Evolutionary conservation across 176 grass and related monocot genomes (phyloP).

Genomic region (Saccharum officinarum): DNA sequence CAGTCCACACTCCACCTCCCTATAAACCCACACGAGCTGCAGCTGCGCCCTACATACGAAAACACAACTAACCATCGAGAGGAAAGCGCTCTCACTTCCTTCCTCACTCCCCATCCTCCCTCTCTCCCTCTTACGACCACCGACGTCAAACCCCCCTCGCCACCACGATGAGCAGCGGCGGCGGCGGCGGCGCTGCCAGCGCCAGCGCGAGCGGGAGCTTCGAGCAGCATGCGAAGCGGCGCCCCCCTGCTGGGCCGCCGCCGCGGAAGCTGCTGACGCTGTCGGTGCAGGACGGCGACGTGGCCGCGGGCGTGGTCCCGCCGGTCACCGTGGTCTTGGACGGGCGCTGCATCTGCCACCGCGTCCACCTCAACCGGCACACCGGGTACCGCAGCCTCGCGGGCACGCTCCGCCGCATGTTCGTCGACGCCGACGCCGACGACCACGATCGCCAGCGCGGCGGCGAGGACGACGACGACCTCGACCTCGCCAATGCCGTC

Average conservation of each 20-base stretch:
- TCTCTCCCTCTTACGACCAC: background rate
- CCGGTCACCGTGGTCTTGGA: slow-evolving; percentile 85
- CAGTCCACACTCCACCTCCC: background rate
- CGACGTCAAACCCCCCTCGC: background rate
- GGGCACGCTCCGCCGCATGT: slow-evolving; percentile 58
- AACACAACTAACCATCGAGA: background rate
- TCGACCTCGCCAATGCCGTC: slow-evolving; percentile 77
- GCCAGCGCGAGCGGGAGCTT: background rate
- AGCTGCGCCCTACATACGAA: background rate
- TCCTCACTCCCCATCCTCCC: background rate
- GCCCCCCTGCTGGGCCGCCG: slow-evolving; percentile 12
- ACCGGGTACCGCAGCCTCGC: slow-evolving; percentile 73
- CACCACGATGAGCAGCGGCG: slow-evolving; percentile 25
- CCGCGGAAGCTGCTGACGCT: slow-evolving; percentile 54
- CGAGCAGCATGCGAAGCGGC: slow-evolving; percentile 32
- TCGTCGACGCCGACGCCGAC: slow-evolving; percentile 50
- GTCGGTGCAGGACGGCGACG: slow-evolving; percentile 42
- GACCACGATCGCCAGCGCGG: background rate
- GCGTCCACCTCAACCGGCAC: slow-evolving; percentile 65
- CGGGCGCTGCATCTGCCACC: slow-evolving; percentile 84
- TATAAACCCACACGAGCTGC: background rate
- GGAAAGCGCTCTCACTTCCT: background rate
- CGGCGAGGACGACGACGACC: background rate
- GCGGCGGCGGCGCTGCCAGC: background rate
- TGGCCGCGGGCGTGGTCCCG: slow-evolving; percentile 56